These are phyloP conservation scores for Gardenia jasminoides DNA, from an alignment of 257 asterid genomes.

Conservation along the genomic window DNA sequence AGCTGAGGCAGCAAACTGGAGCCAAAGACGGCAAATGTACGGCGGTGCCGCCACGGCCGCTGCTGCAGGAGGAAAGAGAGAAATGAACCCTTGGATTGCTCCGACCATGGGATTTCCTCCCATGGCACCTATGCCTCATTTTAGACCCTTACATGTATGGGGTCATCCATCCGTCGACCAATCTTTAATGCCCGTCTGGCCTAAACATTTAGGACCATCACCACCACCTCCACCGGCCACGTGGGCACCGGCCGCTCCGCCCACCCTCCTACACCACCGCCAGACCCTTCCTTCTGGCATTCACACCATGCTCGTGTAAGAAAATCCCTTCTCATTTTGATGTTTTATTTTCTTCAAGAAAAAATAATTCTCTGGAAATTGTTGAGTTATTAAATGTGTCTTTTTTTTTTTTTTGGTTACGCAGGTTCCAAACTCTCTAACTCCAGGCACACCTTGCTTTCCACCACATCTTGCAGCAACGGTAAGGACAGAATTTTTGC, in stretches of 20 bases:
- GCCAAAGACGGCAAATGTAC: slow-evolving; percentile 56
- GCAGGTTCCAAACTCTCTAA: slow-evolving; percentile 51
- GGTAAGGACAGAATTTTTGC: slow-evolving; percentile 33
- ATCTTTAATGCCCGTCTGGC: slow-evolving; percentile 75
- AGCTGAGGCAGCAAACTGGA: slow-evolving; percentile 84
- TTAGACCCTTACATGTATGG: slow-evolving; percentile 90
- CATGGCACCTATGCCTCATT: slow-evolving; percentile 53
- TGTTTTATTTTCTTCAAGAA: neutral
- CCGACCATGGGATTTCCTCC: slow-evolving; percentile 77
- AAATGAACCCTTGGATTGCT: slow-evolving; percentile 50
- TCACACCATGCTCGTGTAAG: slow-evolving; percentile 63
- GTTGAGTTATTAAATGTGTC: too few relatives aligned
- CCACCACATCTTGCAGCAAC: slow-evolving; percentile 45
- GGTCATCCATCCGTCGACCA: slow-evolving; percentile 92
- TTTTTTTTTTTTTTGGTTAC: neutral
- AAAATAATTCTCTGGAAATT: too few relatives aligned
- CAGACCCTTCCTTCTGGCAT: slow-evolving; percentile 63
- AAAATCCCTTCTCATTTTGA: neutral
- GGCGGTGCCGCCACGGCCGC: slow-evolving; percentile 28
- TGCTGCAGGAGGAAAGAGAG: slow-evolving; percentile 46
- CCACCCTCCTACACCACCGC: slow-evolving; percentile 33
- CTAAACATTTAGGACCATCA: slow-evolving; percentile 57
- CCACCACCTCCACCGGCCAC: slow-evolving; percentile 35
- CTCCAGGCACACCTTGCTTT: slow-evolving; percentile 64
- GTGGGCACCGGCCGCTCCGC: slow-evolving; percentile 34